Evolutionary conservation across 2,329 filamentous ascomycete species (phyloP), one percentile per base, ranked within the genome.

Genomic region (Monosporascus cannonballus): DNA sequence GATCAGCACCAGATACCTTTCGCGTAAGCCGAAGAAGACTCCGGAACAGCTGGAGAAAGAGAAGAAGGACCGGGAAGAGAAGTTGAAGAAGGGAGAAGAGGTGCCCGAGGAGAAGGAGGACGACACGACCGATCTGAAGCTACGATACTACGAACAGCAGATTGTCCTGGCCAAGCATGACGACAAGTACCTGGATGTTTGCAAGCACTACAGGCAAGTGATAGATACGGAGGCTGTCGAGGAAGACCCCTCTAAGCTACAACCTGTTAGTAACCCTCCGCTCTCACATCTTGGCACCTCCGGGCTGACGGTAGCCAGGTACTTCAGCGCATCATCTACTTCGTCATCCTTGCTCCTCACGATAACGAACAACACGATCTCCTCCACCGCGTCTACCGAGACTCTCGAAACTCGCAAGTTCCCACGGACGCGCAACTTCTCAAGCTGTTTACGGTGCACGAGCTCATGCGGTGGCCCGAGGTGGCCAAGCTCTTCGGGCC

Each of bases 351-450:
- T 49, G 89, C 94, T 7, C 92, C 94, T 7, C 91, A 97, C 73
- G 93, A 99, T 76, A 99, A 99, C 72, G 94, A 99, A 71, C 94
- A 99, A 71, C 94, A 93, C 62, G 94, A 99, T 63, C 87, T 99
- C 51, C 85, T 99, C 56, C 92, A 99, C 75, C 89, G 94, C 65
- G 88, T 99, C 62, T 84, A 91, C 69, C 83, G 86, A 70, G 94
- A 99, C 71, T 75, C 86, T 7, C 89, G 94, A 58, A 92, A 92
- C 69, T 74, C 84, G 11, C 82, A 87, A 68, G 84, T 97, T 3
- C 75, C 89, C 4, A 79, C 85, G 52, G 93, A 97, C 59, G 87
- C 90, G 30, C 85, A 92, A 65, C 83, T 99, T 8, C 80, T 99
- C 53, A 95, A 95, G 73, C 84, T 94, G 55, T 99, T 99, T 73